Evolutionary conservation across 768 basidiomycete species (phyloP), one percentile per base, ranked within the genome.

Genomic region (Auricularia heimuer): DNA sequence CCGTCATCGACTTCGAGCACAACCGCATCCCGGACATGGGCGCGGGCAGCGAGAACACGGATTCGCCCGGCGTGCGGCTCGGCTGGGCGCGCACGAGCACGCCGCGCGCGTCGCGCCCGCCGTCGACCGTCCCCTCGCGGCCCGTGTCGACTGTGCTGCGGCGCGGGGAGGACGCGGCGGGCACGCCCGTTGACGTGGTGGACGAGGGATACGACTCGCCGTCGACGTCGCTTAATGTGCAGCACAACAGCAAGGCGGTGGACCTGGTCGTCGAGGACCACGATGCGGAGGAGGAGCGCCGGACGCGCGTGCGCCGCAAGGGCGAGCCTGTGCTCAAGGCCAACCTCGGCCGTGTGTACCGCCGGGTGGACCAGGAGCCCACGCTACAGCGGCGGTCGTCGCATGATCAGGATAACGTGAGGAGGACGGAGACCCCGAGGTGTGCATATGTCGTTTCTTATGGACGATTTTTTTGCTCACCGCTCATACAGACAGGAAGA

Each of bases 231-330:
- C 29, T 56, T 11, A 8, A 64, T 78, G 37, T 79, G 76, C 4
- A 67, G 72, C 0, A 79, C 21, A 60, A 60, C 2, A 29, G 24
- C 1, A 60, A 98, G 68, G 94, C 95, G 1, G 87, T 98, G 1
- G 96, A 99, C 71, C 79, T 99, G 18, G 82, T 98, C 3, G 85
- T 95, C 0, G 89, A 90, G 70, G 89, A 88, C 70, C 67, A 72
- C 7, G 71, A 77, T 7, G 85, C 85, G 3, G 83, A 80, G 36
- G 79, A 83, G 66, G 79, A 81, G 64, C 83, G 82, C 35, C 77
- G 79, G 69, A 73, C 75, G 34, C 77, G 80, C 54, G 85, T 87
- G 67, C 76, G 86, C 45, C 73, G 82, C 63, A 83, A 82, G 65
- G 88, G 86, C 29, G 87, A 88, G 67, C 85, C 87, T n/a, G 75